A percentile compares a stretch with the other conserved stretches of the same genome.
phyloP scores from a whole-genome alignment of 306 rosid species.

The Vicia faba region DNA sequence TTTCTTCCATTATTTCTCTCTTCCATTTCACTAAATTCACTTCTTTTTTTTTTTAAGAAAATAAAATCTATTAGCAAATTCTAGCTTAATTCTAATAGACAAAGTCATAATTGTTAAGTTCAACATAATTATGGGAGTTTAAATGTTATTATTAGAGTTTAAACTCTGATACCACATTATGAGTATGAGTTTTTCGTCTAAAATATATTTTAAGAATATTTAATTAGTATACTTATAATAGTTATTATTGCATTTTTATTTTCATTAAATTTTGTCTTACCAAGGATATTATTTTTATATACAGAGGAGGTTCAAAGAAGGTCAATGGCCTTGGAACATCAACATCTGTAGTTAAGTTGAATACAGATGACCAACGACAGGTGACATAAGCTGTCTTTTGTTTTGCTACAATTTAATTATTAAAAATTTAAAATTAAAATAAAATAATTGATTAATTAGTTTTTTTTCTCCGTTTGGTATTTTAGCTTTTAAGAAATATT shows the following conservation, averaged over 20 bases:
- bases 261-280: neutral
- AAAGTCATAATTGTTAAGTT: no score
- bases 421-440: neutral
- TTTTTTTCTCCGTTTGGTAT: neutral
- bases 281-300: neutral
- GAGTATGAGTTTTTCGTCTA: no score
- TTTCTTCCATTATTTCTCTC: constrained; percentile 1
- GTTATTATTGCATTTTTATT: neutral
- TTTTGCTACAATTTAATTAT: neutral
- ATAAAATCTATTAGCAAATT: neutral
- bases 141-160: no score
- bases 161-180: no score
- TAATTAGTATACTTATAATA: neutral
- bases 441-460: neutral
- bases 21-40: neutral
- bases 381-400: constrained; percentile 25
- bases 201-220: no score
- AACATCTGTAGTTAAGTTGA: constrained; percentile 27
- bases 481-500: neutral
- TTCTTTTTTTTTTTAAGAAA: neutral
- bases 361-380: constrained; percentile 15
- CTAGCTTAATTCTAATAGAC: no score
- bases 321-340: neutral
- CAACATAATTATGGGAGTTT: no score
- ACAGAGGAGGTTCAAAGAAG: constrained; percentile 24